Conservation (phyloP, 495 filamentous ascomycete species). For the Bathelium albidoporum region DNA sequence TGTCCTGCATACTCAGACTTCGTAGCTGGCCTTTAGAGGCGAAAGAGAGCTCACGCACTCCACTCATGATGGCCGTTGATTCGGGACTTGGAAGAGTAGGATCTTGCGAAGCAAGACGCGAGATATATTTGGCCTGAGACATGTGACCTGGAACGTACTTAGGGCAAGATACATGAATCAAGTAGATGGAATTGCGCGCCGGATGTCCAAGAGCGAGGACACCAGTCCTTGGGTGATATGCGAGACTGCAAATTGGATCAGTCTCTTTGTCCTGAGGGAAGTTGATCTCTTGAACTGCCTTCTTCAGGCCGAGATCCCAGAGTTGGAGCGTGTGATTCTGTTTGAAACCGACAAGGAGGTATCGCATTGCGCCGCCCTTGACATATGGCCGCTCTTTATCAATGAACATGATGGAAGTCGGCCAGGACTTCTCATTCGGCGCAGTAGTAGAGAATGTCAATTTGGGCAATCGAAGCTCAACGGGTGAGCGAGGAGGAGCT, state of each 20-base stretch:
- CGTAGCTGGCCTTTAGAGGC: conserved; percentile 77
- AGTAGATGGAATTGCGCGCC: conserved; percentile 93
- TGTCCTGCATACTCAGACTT: conserved; percentile 76
- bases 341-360: conserved; percentile 94
- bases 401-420: conserved; percentile 87
- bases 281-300: conserved; percentile 92
- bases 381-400: conserved; percentile 88
- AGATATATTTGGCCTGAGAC: conserved; percentile 78
- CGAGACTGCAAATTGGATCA: conserved; percentile 91
- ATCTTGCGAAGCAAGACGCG: conserved; percentile 63
- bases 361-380: conserved; percentile 76
- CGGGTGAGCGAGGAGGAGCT: conserved; percentile 40
- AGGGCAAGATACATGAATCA: conserved; percentile 86
- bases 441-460: conserved; percentile 68
- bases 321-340: conserved; percentile 98
- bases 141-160: conserved; percentile 70
- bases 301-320: conserved; percentile 93
- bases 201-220: conserved; percentile 94
- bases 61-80: conserved; percentile 91
- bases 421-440: conserved; percentile 79
- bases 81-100: conserved; percentile 67
- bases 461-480: conserved; percentile 63
- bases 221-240: conserved; percentile 79
- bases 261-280: conserved; percentile 94
- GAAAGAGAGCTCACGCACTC: conserved; percentile 87